Percentiles rank a stretch among this genome's conserved stretches.
phyloP scores from a whole-genome alignment of 1,284 basidiomycete species.

The Porodaedalea pini region DNA sequence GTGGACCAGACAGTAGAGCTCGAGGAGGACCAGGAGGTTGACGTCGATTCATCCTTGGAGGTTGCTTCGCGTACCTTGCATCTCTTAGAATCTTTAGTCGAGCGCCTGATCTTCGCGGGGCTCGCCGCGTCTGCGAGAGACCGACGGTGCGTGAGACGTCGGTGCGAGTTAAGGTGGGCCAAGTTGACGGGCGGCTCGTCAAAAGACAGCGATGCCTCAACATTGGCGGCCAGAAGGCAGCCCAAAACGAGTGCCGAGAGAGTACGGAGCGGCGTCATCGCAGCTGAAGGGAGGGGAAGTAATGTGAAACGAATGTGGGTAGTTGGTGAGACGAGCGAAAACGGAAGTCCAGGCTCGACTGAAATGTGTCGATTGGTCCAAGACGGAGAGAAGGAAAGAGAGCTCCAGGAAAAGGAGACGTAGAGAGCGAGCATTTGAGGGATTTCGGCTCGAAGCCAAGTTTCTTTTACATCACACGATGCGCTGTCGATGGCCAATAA shows the following conservation, averaged over 20 bases:
- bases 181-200: slow-evolving; percentile 1
- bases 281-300: slow-evolving; percentile 1
- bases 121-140: background rate
- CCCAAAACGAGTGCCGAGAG: slow-evolving; percentile 9
- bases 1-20: background rate
- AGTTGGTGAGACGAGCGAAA: background rate
- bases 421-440: background rate
- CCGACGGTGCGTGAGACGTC: slow-evolving; percentile 8
- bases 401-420: background rate
- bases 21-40: no score
- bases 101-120: slow-evolving; percentile 4
- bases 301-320: slow-evolving; percentile 7
- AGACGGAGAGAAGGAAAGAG: background rate
- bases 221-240: slow-evolving; percentile 4
- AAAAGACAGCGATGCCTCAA: slow-evolving; percentile 12
- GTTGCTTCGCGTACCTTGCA: slow-evolving; percentile 4
- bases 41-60: no score
- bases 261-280: slow-evolving; percentile 15
- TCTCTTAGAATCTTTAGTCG: background rate
- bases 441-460: slow-evolving; percentile 2
- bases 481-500: background rate
- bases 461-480: background rate
- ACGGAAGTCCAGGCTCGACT: background rate
- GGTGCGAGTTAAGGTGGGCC: background rate
- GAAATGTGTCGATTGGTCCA: background rate